Base-by-base conservation (phyloP, 768 basidiomycete species). In the Neoboletus subvelutipes region DNA sequence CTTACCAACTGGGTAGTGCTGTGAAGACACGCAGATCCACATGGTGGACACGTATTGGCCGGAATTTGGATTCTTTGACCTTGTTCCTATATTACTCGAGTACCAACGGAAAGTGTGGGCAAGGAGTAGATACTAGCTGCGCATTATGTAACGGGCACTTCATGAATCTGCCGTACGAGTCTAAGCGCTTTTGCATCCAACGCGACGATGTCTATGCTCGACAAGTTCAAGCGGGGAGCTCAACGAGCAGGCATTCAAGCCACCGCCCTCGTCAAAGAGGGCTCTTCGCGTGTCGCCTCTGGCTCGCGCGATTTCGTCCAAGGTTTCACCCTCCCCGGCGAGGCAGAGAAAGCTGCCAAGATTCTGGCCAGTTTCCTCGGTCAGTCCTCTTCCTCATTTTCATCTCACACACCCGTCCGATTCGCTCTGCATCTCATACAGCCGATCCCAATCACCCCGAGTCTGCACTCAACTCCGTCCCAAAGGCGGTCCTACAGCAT, bases 361-460 rank as follows among this genome's bases (percentile, higher is more conserved):
- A 98, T 96, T 65, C 76, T 98, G 31, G 86, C 85, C 59, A 86
- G 85, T 61, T 98, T 98, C 79, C 78, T 96, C n/a, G 94, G 92
- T 93, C 68, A 53, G 80, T 63, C 31, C 8, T 7, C 3, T 22
- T 7, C 24, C 17, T 46, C 51, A 3, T 40, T 22, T 22, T 15
- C 26, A 24, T 20, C 24, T 8, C 17, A 40, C 2, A 20, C n/a
- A 22, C 66, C 37, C 13, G 46, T 18, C 54, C 18, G 33, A 41
- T 24, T 3, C 33, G 2, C 12, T 15, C 31, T 13, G 33, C 17
- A 22, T 22, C 47, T 18, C 42, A 31, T 62, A 37, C 66, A 95
- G 94, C 95, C 57, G 87, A 96, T 74, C 95, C 96, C 17, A 80
- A 83, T 34, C 78, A 87, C 61, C 94, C 95, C 15, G 82, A 90